Evolutionary conservation across 2,329 filamentous ascomycete species (phyloP), one percentile per base, ranked within the genome.

Genomic region (Dothideomycetes sp.): DNA sequence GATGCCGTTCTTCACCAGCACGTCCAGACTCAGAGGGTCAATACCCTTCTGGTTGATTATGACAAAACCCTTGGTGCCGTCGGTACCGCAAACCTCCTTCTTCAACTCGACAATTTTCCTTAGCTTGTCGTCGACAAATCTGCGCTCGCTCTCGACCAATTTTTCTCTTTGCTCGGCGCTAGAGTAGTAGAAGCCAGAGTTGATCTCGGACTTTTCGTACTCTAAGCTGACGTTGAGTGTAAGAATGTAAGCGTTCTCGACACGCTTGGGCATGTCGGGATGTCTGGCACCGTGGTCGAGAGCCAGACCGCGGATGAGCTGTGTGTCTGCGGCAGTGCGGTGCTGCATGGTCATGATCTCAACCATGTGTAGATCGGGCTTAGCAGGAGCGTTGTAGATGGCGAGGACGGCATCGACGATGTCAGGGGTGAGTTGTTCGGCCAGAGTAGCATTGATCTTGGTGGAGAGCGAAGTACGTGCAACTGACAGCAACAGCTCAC

Each of bases 301-400:
- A 8, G 86, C 91, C 44, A 98, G 73, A 45, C 91, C 91, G 50
- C 84, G 80, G 63, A 98, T 95, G 45, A 98, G 78, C 64, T 94
- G 87, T 43, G 91, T 98, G 64, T 98, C 91, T 22, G 91, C 85
- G 45, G 89, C 88, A 38, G 85, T 87, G 53, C 89, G 84, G 70
- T 98, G 91, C 69, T 98, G 91, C 89, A 98, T 96, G 63, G 94
- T 96, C 91, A 98, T 98, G 56, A 98, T 96, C 67, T 98, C 91
- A 51, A 98, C 76, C 91, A 98, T 98, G 71, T 96, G 89, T 57
- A 98, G 67, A 66, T 98, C 91, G 43, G 93, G 93, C 70, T 96
- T 96, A 48, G 78, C 79, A 18, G 85, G 85, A 13, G 84, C 71
- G 62, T 87, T 76, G 70, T 95, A 88, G 62, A 98, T 98, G 49